Conservation (phyloP, 2,329 filamentous ascomycete species). For the Neofusicoccum ribis region DNA sequence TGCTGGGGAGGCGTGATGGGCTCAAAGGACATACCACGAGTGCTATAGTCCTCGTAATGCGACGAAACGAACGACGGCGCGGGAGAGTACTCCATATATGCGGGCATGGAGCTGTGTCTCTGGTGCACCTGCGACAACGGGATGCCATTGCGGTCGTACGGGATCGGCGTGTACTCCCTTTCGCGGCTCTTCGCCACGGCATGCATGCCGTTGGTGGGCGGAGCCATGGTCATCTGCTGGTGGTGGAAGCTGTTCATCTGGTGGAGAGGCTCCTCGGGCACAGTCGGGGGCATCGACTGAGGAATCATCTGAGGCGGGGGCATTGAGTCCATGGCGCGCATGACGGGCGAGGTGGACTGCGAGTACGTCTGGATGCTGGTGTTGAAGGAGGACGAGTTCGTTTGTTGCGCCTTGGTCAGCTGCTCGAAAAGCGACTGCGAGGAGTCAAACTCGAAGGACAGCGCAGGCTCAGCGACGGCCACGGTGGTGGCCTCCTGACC, state of each 20-base stretch:
- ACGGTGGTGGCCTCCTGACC: conserved; percentile 95
- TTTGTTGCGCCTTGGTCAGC: conserved; percentile 98
- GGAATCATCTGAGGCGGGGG: conserved; percentile 84
- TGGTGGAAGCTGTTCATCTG: conserved; percentile 70
- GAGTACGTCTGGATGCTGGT: conserved; percentile 70
- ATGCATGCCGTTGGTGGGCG: conserved; percentile 65
- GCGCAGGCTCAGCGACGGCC: conserved; percentile 91
- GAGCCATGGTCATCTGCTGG: conserved; percentile 68
- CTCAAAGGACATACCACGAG: conserved; percentile 92
- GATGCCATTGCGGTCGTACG: conserved; percentile 91
- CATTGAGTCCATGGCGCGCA: conserved; percentile 92
- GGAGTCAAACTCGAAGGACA: conserved; percentile 99
- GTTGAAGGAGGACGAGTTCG: conserved; percentile 95
- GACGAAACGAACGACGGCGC: conserved; percentile 98
- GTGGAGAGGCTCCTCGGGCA: conserved; percentile 60
- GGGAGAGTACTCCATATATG: conserved; percentile 96
- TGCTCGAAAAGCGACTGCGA: conserved; percentile 99
- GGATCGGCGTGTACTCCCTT: conserved; percentile 71
- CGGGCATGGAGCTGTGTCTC: conserved; percentile 97
- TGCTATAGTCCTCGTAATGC: conserved; percentile 97
- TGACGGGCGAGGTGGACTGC: conserved; percentile 83
- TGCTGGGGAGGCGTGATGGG: conserved; percentile 95
- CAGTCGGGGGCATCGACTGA: conserved; percentile 50
- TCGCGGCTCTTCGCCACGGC: conserved; percentile 76
- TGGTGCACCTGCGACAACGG: conserved; percentile 82